A percentile compares a stretch with the other conserved stretches of the same genome.
phyloP scores from a whole-genome alignment of 1,284 basidiomycete species.

The Xanthoconium separans region DNA sequence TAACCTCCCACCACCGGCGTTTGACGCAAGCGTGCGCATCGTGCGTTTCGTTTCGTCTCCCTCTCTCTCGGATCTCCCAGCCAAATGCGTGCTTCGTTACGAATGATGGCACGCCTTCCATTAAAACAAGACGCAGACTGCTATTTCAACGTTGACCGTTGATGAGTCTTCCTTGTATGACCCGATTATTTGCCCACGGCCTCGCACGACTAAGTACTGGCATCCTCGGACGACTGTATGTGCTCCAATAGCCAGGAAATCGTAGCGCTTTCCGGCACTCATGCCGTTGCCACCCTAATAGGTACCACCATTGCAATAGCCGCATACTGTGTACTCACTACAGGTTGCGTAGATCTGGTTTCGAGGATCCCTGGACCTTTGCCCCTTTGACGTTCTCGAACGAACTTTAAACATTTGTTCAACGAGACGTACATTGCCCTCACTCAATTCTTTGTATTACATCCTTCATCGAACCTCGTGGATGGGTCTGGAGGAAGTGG shows the following conservation, averaged over 20 bases:
- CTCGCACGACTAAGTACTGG: no score
- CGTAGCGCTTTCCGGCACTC: conserved; percentile 91
- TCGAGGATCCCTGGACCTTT: no score
- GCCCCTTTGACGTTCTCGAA: no score
- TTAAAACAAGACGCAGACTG: no score
- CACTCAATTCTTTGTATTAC: not conserved
- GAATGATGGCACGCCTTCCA: no score
- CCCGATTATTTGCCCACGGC: no score
- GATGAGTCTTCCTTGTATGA: no score
- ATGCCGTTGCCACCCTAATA: conserved; percentile 90
- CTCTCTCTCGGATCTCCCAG: not conserved
- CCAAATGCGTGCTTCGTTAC: not conserved
- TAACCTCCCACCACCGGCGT: conserved; percentile 95
- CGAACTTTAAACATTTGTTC: conserved; percentile 86
- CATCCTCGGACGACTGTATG: conserved; percentile 60
- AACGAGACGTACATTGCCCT: conserved; percentile 80
- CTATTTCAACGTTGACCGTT: no score
- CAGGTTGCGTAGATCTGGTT: no score
- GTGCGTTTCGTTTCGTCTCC: conserved; percentile 47
- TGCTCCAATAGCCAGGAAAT: conserved; percentile 98
- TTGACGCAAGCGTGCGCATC: conserved; percentile 93
- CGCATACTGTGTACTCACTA: not conserved
- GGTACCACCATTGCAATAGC: conserved; percentile 35
- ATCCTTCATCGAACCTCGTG: conserved; percentile 18
- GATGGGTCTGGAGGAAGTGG: conserved; percentile 87